Evolutionary conservation across 768 basidiomycete genomes (phyloP), one percentile per base, ranked within the genome.

Genomic region (Pleurotus cornucopiae): DNA sequence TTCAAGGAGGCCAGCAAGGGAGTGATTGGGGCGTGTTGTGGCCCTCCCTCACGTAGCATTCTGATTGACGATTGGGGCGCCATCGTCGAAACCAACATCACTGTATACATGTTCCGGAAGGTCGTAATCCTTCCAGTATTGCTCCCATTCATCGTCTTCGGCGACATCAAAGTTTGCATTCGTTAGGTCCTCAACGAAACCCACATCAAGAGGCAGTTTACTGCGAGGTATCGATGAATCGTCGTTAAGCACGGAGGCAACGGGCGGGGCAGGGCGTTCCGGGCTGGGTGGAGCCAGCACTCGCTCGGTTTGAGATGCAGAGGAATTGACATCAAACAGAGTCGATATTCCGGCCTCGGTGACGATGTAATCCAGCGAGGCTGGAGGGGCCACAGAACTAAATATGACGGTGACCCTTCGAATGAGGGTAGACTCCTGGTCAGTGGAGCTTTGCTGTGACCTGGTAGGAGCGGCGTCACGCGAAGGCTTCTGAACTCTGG

Each of bases 341-440:
- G 60, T 45, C 13, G 58, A 62, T 62, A 94, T 71, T 6, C 92
- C 94, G 18, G 74, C 69, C 13, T 73, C 63, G 4, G 85, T 80
- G 48, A 97, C 77, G 57, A 92, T 75, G 60, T 88, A 96, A 66
- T 97, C 92, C 56, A 90, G 67, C 11, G 85, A 86, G 14, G 71
- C 72, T 1, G 86, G 79, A 0, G 73, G 62, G 20, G 68, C 66
- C 37, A 88, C 77, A 7, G 84, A 84, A 60, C 85, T 90, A 71
- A 94, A 97, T 6, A 97, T 75, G 49, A 95, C 75, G 56, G 83
- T 84, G 54, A 94, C 69, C 40, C 87, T 80, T 39, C 94, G 81
- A 54, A 95, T 75, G 20, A 88, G 71, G 14, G 78, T 77, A 0
- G 77, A 61, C 56, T 78, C 71, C 25, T 77, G 72, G 14, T 79